A percentile compares a stretch with the other conserved stretches of the same genome.
Conservation (phyloP, 2,329 filamentous ascomycete genomes). For the Sporothrix phasma region DNA sequence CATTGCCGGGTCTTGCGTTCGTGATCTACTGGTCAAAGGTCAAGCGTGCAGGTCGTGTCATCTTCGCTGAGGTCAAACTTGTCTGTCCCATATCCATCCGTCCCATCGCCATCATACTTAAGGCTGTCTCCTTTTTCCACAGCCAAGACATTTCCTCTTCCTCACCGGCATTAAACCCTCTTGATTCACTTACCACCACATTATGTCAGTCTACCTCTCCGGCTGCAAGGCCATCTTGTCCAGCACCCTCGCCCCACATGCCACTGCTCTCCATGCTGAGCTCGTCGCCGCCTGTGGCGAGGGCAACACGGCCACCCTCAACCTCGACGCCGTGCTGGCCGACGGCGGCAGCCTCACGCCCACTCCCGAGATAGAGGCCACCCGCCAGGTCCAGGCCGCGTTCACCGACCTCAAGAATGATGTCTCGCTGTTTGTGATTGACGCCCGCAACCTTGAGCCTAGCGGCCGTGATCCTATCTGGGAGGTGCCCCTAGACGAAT, state of each 20-base stretch:
- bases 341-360: not conserved
- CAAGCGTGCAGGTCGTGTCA: too few relatives aligned
- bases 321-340: not conserved
- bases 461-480: not conserved
- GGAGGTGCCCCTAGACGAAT: not conserved
- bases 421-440: not conserved
- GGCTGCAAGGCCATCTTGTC: not conserved
- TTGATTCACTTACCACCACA: not conserved
- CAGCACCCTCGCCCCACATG: not conserved
- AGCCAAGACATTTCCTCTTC: too few relatives aligned
- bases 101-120: too few relatives aligned
- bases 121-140: too few relatives aligned
- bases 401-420: not conserved
- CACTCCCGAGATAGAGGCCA: not conserved
- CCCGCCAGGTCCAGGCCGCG: not conserved
- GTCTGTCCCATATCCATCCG: too few relatives aligned
- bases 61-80: too few relatives aligned
- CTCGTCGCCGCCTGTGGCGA: not conserved
- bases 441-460: not conserved
- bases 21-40: too few relatives aligned
- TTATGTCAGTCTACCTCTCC: not conserved
- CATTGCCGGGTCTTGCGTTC: too few relatives aligned
- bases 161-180: too few relatives aligned
- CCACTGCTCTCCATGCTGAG: not conserved
- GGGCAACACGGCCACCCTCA: not conserved